Percentiles rank a stretch among this genome's conserved stretches.
These are phyloP conservation scores for Puccinia polysora DNA, from an alignment of 1,284 basidiomycete species.

Conservation along the genomic window DNA sequence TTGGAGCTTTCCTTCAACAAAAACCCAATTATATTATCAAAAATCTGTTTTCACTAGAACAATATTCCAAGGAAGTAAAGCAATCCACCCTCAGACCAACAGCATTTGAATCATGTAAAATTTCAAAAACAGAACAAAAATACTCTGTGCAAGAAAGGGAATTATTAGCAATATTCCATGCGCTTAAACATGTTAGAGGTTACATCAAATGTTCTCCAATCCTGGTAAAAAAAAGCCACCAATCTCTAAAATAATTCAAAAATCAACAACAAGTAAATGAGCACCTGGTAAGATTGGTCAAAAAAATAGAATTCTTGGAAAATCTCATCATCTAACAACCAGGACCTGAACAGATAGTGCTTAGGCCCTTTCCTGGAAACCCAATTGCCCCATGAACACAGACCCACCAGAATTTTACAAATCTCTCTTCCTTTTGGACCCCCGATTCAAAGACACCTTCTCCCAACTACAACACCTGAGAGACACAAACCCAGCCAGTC, in stretches of 20 bases:
- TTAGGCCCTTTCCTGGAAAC: constrained; percentile 9
- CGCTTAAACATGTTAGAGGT: constrained; percentile 12
- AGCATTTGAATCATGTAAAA: constrained; percentile 13
- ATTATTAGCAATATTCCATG: constrained; percentile 4
- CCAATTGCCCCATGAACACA: not conserved
- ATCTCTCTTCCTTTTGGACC: not conserved
- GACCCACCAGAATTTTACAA: not conserved
- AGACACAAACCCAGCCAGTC: not conserved
- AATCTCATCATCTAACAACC: not conserved
- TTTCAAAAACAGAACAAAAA: constrained; percentile 14
- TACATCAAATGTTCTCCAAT: constrained; percentile 2
- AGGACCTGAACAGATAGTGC: constrained; percentile 10
- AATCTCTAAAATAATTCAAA: constrained; percentile 17
- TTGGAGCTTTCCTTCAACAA: constrained; percentile 20
- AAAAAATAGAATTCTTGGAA: constrained; percentile 14
- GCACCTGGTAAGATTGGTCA: not conserved
- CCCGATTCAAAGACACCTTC: not conserved
- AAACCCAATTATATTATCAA: not conserved
- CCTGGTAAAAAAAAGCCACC: not conserved
- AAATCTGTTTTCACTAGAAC: not conserved
- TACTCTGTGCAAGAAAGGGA: constrained; percentile 2
- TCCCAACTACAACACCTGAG: not conserved
- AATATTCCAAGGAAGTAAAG: constrained; percentile 2
- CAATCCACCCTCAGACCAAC: not conserved
- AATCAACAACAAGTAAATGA: constrained; percentile 5